Conservation (phyloP, 2,329 filamentous ascomycete species). For the Paracoccidioides lutzii region DNA sequence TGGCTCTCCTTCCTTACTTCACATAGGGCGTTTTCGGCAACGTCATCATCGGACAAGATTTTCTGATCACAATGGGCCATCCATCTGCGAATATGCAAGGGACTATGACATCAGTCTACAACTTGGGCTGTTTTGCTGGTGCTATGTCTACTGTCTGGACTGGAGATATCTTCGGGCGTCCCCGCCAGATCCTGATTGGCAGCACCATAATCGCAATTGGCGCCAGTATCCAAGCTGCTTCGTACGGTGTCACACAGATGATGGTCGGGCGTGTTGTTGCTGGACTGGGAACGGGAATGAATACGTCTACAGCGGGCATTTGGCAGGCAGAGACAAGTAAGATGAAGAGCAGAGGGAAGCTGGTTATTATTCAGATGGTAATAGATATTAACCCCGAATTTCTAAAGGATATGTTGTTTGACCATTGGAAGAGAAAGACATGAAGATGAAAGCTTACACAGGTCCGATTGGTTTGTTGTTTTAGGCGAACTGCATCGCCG, state of each 20-base stretch:
- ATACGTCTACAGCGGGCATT: constrained; percentile 36
- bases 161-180: constrained; percentile 35
- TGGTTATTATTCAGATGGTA: constrained; percentile 21
- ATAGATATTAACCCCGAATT: no score
- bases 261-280: constrained; percentile 35
- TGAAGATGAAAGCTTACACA: not conserved
- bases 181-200: constrained; percentile 30
- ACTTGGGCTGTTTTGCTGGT: constrained; percentile 37
- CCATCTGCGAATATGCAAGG: constrained; percentile 9
- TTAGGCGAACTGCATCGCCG: constrained; percentile 22
- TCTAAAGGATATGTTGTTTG: no score
- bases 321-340: constrained; percentile 35
- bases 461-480: constrained; percentile 1
- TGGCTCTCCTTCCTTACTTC: no score
- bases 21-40: constrained; percentile 10
- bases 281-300: constrained; percentile 36
- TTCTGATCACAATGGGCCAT: constrained; percentile 9
- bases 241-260: constrained; percentile 31
- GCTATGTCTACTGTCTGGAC: constrained; percentile 29
- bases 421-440: not conserved
- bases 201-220: constrained; percentile 32
- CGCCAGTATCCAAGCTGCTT: constrained; percentile 31
- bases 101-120: constrained; percentile 14
- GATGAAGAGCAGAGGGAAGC: constrained; percentile 28
- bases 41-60: constrained; percentile 11